Conservation (phyloP, 2,329 filamentous ascomycete genomes). For the Diplodia mutila region DNA sequence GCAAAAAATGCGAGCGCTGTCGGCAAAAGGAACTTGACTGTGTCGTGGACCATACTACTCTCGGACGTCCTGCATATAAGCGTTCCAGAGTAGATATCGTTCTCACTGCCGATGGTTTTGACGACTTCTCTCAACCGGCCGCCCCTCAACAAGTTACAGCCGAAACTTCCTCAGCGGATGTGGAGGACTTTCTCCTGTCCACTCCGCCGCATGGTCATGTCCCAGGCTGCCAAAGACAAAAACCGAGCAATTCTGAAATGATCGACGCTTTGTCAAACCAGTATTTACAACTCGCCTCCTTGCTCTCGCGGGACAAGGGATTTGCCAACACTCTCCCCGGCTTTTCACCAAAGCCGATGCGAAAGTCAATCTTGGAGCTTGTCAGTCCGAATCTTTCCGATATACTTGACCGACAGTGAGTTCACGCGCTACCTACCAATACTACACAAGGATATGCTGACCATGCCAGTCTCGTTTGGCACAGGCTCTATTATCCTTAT, state of each 20-base stretch:
- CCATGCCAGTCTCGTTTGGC: neutral
- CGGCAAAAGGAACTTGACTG: slow-evolving; percentile 28
- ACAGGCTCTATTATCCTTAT: neutral
- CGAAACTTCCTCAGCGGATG: no score
- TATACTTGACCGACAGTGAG: neutral
- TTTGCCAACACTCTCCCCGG: neutral
- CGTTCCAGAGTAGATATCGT: neutral
- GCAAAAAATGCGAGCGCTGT: slow-evolving; percentile 27
- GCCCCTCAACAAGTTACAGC: neutral
- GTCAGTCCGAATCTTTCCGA: neutral
- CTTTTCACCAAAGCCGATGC: neutral
- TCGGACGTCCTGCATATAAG: slow-evolving; percentile 29
- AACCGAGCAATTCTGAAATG: neutral
- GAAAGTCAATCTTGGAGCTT: neutral
- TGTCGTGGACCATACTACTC: slow-evolving; percentile 28
- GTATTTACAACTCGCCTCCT: neutral
- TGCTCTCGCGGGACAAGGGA: neutral
- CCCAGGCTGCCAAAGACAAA: slow-evolving; percentile 1
- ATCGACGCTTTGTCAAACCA: neutral
- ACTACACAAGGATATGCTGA: neutral
- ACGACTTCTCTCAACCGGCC: no score
- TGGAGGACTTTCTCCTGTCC: neutral
- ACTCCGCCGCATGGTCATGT: neutral
- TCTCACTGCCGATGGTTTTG: neutral
- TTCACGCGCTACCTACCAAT: neutral